Base-by-base conservation (phyloP, 2,329 filamentous ascomycete species). In the Epichloe sp. region DNA sequence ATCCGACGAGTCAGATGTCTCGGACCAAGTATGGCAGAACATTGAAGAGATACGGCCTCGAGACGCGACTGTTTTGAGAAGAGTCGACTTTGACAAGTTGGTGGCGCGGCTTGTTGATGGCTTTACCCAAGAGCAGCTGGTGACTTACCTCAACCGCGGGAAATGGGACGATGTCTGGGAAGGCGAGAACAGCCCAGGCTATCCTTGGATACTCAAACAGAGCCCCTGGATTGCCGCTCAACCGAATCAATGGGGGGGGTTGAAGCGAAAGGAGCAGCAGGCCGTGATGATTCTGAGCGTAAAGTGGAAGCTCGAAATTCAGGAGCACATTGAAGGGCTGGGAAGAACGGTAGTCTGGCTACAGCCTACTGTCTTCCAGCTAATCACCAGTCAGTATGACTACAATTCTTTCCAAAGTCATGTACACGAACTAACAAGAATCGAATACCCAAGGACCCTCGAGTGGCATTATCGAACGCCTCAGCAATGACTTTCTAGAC, bases 231-330 rank as follows among this genome's bases (percentile, higher is more conserved):
- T 62, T 2, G 69, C 73, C 1, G 56, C 67, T 14, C 52, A 55
- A 38, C 36, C 57, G 26, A 37, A 54, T 34, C 43, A 55, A 46
- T 52, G 51, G 52, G 41, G 6, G 5, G 14, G 57, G 12, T 23
- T 57, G 37, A 56, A 58, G 14, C 56, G 58, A 4, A 80, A 79
- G 59, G 60, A 69, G 40, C 65, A 56, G 31, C 58, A 72, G 11
- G 71, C 65, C 0, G 54, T 72, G 15, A 63, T 62, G 51, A 62
- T 81, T 49, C 65, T 80, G 65, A 67, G 68, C 12, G 62, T 69
- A 23, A 71, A 68, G 52, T 81, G 78, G 78, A 68, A 65, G 3
- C 55, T 80, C n/a, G 66, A 71, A 8, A 68, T 73, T 2, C 64
- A 68, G 50, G 73, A 78, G 54, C 59, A 74, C 15, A 58, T 70